Percentiles rank a stretch among this genome's conserved stretches.
phyloP scores from a whole-genome alignment of 225 moss, liverwort and hornwort species.

The Bryum argenteum region DNA sequence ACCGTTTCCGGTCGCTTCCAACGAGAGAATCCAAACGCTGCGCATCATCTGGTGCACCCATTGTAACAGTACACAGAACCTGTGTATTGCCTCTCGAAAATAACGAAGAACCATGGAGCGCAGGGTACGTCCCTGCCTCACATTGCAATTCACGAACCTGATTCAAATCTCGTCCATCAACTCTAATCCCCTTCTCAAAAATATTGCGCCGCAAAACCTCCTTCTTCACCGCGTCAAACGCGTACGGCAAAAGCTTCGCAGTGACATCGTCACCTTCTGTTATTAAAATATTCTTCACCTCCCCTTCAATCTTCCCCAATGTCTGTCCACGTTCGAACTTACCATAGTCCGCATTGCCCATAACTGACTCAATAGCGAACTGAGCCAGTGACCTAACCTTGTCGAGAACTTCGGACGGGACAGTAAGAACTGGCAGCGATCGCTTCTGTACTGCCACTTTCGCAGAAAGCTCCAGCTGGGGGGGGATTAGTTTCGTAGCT shows the following conservation, averaged over 20 bases:
- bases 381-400: slow-evolving; percentile 67
- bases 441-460: slow-evolving; percentile 76
- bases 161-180: slow-evolving; percentile 69
- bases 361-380: slow-evolving; percentile 69
- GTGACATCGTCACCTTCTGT: slow-evolving; percentile 65
- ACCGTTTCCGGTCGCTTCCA: slow-evolving; percentile 75
- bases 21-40: slow-evolving; percentile 90
- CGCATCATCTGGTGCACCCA: slow-evolving; percentile 95
- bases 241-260: slow-evolving; percentile 49
- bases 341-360: slow-evolving; percentile 80
- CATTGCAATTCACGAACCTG: slow-evolving; percentile 81
- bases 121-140: slow-evolving; percentile 77
- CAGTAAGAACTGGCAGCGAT: slow-evolving; percentile 60
- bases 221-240: slow-evolving; percentile 87
- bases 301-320: slow-evolving; percentile 64
- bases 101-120: slow-evolving; percentile 88
- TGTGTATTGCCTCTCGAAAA: slow-evolving; percentile 96
- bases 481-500: slow-evolving; percentile 77
- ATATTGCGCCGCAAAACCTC: slow-evolving; percentile 78
- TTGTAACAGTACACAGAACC: slow-evolving; percentile 92
- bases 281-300: slow-evolving; percentile 51
- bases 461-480: slow-evolving; percentile 71
- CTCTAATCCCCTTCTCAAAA: slow-evolving; percentile 63
- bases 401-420: slow-evolving; percentile 60
- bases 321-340: slow-evolving; percentile 96